Evolutionary conservation across 352 stramenopile genomes (phyloP).

Genomic region (Halophytophthora batemanensis): DNA sequence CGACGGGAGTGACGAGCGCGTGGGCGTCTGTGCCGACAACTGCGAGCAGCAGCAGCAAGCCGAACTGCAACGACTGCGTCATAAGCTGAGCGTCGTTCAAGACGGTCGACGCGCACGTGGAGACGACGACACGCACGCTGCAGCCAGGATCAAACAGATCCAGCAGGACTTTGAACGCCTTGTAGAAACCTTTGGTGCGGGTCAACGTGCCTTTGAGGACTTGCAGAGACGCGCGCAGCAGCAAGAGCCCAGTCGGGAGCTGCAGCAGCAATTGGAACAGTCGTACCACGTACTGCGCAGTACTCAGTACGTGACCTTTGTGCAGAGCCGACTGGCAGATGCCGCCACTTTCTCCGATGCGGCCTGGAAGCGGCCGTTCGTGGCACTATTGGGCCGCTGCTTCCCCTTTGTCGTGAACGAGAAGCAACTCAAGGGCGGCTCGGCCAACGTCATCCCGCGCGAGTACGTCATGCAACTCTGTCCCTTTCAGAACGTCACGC

Average conservation of each 20-base stretch:
- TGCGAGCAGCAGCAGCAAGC: conserved; percentile 28
- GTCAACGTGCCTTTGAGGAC: conserved; percentile 25
- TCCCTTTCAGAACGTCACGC: conserved; percentile 80
- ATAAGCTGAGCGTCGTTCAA: conserved; percentile 21
- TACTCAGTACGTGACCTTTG: conserved; percentile 48
- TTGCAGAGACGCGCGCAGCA: conserved; percentile 22
- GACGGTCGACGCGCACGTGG: conserved; percentile 19
- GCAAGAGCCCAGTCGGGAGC: conserved; percentile 16
- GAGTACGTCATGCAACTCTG: conserved; percentile 64
- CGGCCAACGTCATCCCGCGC: conserved; percentile 69
- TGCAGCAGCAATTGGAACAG: conserved; percentile 30
- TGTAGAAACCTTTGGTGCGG: conserved; percentile 17
- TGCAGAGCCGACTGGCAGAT: conserved; percentile 47
- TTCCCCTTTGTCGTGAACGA: conserved; percentile 65
- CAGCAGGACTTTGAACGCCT: conserved; percentile 32
- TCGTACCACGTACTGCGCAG: conserved; percentile 48
- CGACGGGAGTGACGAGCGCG: conserved; percentile 92
- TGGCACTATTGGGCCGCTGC: conserved; percentile 54
- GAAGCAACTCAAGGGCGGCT: conserved; percentile 74
- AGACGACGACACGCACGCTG: conserved; percentile 21
- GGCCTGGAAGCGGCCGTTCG: conserved; percentile 46
- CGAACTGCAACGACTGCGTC: conserved; percentile 16
- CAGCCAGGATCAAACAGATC: conserved; percentile 15
- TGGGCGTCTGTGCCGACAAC: conserved; percentile 34
- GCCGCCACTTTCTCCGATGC: conserved; percentile 40